Conservation (phyloP, 768 basidiomycete species). For the Pleurotus pulmonarius region DNA sequence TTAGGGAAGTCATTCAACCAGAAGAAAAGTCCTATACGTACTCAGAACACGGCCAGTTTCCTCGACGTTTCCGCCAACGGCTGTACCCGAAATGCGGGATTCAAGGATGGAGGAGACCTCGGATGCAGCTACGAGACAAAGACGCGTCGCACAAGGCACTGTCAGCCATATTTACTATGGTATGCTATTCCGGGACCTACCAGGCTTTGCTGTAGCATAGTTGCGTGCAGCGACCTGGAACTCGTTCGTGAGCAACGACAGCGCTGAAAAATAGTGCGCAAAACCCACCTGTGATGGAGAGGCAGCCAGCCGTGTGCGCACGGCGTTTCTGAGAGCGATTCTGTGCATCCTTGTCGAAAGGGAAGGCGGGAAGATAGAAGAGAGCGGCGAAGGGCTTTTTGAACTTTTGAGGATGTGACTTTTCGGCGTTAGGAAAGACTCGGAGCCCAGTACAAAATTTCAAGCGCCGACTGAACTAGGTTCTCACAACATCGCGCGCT, state of each 20-base stretch:
- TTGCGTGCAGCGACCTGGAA: constrained; percentile 61
- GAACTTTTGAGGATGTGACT: constrained; percentile 8
- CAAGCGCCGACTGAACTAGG: constrained; percentile 1
- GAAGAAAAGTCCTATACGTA: constrained; percentile 36
- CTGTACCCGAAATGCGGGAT: constrained; percentile 92
- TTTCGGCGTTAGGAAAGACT: constrained; percentile 10
- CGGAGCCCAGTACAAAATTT: not conserved
- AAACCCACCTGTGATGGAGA: constrained; percentile 57
- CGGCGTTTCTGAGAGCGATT: constrained; percentile 81
- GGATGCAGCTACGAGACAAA: constrained; percentile 71
- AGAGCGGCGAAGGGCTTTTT: constrained; percentile 9
- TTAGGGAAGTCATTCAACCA: constrained; percentile 16
- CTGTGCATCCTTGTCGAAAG: constrained; percentile 70
- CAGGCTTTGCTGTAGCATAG: constrained; percentile 98
- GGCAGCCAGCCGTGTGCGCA: constrained; percentile 72
- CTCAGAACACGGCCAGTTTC: constrained; percentile 99
- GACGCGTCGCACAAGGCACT: constrained; percentile 16
- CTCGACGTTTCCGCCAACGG: constrained; percentile 91
- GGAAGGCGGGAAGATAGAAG: constrained; percentile 41
- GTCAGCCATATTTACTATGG: constrained; percentile 8
- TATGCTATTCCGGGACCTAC: constrained; percentile 42
- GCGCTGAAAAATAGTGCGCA: constrained; percentile 18
- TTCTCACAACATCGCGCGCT: not conserved
- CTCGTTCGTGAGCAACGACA: constrained; percentile 32
- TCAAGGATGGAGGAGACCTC: constrained; percentile 99